phyloP scores from a whole-genome alignment of 352 stramenopile genomes.

The Phytophthora aleatoria region DNA sequence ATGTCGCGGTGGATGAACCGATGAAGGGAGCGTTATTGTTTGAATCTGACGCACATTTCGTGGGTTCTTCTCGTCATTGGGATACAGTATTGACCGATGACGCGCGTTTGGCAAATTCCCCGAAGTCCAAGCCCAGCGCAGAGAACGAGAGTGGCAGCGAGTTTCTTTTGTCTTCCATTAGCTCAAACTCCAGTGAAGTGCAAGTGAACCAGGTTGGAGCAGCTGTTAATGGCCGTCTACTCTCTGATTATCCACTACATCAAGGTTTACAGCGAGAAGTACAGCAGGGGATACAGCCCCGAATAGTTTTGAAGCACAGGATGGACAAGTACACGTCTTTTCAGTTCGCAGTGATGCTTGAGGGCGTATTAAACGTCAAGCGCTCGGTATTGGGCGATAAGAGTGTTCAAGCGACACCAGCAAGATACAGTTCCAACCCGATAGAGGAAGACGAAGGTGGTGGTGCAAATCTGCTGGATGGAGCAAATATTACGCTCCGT shows the following conservation, averaged over 20 bases:
- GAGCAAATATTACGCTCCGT: conserved; percentile 23
- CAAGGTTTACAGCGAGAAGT: not conserved
- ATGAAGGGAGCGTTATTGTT: not conserved
- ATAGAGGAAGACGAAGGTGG: not conserved
- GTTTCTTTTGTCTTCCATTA: conserved; percentile 16
- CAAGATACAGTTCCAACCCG: not conserved
- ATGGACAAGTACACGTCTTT: conserved; percentile 6
- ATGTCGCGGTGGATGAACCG: not conserved
- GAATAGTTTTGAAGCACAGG: not conserved
- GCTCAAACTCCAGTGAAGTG: conserved; percentile 2
- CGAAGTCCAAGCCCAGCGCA: not conserved
- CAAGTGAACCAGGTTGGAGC: not conserved
- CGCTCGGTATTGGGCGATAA: not conserved
- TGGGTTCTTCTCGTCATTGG: not conserved
- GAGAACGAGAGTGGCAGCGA: conserved; percentile 9
- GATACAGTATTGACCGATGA: not conserved
- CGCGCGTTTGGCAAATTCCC: not conserved
- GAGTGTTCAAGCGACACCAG: not conserved
- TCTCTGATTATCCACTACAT: not conserved
- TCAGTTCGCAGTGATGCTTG: conserved; percentile 36
- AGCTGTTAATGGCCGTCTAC: not conserved
- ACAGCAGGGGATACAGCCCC: not conserved
- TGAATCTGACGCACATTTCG: not conserved
- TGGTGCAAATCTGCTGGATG: not conserved
- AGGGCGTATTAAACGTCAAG: conserved; percentile 1